Evolutionary conservation across 2,329 filamentous ascomycete species (phyloP).

Genomic region (Verticillium longisporum): DNA sequence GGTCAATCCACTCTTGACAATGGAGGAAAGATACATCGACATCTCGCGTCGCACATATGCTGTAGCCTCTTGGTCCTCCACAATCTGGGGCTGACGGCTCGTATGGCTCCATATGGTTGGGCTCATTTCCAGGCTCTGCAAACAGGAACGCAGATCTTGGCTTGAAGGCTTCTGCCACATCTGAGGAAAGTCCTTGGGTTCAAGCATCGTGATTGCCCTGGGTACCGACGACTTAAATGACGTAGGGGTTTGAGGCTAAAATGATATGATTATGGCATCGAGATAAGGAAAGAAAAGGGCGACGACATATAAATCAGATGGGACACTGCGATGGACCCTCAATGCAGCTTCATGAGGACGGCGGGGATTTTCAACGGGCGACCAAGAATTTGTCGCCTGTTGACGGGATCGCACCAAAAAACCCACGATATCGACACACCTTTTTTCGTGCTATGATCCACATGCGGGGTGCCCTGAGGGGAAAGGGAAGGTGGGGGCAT

Average conservation of each 20-base stretch:
- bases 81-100: slow-evolving; percentile 31
- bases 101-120: slow-evolving; percentile 61
- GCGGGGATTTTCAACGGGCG: background rate
- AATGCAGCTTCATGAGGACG: background rate
- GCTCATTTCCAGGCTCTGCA: slow-evolving; percentile 59
- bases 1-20: slow-evolving; percentile 58
- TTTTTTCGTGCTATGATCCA: background rate
- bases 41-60: slow-evolving; percentile 42
- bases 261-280: background rate
- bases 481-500: background rate
- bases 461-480: background rate
- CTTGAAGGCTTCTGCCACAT: slow-evolving; percentile 70
- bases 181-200: slow-evolving; percentile 64
- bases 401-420: background rate
- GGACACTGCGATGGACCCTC: background rate
- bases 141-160: slow-evolving; percentile 53
- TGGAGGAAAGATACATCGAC: slow-evolving; percentile 59
- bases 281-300: background rate
- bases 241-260: background rate
- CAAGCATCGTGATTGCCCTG: slow-evolving; percentile 18
- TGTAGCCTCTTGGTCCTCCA: slow-evolving; percentile 33
- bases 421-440: background rate
- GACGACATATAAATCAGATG: background rate
- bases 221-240: background rate
- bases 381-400: background rate